These are phyloP conservation scores for Leishmania martiniquensis DNA, from an alignment of 208 protist genomes.

Conservation along the genomic window DNA sequence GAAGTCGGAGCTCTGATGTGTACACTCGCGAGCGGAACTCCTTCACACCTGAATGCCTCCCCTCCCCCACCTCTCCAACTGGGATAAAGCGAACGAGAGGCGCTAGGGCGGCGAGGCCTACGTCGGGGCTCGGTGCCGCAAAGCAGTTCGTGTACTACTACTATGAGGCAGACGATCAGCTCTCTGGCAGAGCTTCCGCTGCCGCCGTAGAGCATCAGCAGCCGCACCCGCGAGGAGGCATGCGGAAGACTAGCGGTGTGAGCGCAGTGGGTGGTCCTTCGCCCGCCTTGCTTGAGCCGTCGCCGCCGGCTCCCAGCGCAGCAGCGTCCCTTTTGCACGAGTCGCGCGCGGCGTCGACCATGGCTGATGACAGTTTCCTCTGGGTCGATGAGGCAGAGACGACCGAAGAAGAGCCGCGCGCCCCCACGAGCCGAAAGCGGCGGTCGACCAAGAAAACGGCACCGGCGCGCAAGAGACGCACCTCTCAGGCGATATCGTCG, in stretches of 20 bases:
- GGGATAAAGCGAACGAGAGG: not conserved
- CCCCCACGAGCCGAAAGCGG: not conserved
- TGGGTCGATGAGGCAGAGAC: conserved; percentile 14
- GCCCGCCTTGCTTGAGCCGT: not conserved
- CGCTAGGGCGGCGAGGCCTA: not conserved
- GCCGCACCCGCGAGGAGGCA: not conserved
- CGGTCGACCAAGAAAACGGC: not conserved
- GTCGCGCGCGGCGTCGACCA: not conserved
- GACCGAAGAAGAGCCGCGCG: not conserved
- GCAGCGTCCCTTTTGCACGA: not conserved
- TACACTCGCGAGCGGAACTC: conserved; percentile 39
- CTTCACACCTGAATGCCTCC: not conserved
- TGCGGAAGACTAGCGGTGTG: not conserved
- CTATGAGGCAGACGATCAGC: conserved; percentile 17
- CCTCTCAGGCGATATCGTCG: not conserved
- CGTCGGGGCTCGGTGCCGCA: not conserved
- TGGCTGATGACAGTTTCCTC: not conserved
- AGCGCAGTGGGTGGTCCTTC: not conserved
- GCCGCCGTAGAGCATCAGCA: not conserved
- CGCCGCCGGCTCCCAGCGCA: not conserved
- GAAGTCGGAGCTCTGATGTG: conserved; percentile 56
- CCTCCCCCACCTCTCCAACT: not conserved
- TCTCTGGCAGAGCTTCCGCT: not conserved
- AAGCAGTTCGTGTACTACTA: conserved; percentile 53
- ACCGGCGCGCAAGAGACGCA: conserved; percentile 8